Evolutionary conservation across 805 yeast species (phyloP), one percentile per base, ranked within the genome.

Genomic region (Naumovozyma castellii): DNA sequence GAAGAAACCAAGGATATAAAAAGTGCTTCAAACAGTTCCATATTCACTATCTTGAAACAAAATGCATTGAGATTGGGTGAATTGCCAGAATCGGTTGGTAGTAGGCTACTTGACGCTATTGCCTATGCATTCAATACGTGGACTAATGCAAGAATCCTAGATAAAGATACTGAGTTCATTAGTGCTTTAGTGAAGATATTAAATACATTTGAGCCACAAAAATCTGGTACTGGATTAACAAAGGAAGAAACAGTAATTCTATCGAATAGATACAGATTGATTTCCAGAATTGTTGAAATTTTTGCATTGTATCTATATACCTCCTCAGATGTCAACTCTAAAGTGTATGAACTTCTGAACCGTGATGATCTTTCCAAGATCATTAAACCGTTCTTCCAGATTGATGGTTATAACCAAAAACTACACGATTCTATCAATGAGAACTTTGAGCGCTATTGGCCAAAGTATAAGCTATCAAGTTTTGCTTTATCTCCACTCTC

Each of bases 121-220:
- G 73, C 92, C 0, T 64, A 74, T 36, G 87, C 94, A 0, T 75
- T 79, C 50, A 84, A 83, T 54, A 73, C 85, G 0, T 84, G 95
- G 94, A 75, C 81, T 0, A 70, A 79, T 1, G 74, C 76, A 0
- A 71, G 75, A 38, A 73, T 75, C 34, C 73, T 69, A 4, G 65
- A 65, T 27, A 56, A 67, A 5, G 85, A 80, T 49, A 51, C 51
- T 2, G 51, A 49, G 17, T 64, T 68, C 34, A 57, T 65, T 18
- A 42, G 51, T 20, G 52, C 57, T 3, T 48, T 69, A 18, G 50
- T 66, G 19, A 53, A 55, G 20, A 76, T 52, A 50, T 71, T 39
- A 34, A 59, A 33, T 54, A 64, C 42, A 43, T 71, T 43, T 53
- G 3, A 32, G 32, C 8, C 18, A 20, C 32, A 29, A 13, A 6